Evolutionary conservation across 768 basidiomycete genomes (phyloP).

Genomic region (Mycena albidolilacea): DNA sequence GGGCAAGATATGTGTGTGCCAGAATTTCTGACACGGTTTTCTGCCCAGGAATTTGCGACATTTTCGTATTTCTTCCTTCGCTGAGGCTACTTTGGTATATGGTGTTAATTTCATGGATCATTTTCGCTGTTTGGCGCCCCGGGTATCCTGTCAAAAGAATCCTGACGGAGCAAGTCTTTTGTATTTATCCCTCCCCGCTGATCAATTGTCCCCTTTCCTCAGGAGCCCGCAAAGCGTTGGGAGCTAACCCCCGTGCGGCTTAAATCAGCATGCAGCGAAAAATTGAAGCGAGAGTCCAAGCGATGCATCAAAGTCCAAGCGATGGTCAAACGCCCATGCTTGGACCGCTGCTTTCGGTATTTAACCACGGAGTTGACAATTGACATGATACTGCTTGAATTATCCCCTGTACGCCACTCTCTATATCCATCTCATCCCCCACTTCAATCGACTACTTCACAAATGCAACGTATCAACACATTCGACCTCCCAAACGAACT

Average conservation of each 20-base stretch:
- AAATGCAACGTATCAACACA: neutral
- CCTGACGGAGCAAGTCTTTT: no score
- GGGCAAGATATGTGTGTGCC: neutral
- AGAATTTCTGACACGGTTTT: neutral
- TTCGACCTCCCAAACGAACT: constrained; percentile 32
- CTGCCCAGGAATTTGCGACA: neutral
- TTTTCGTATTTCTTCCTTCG: neutral
- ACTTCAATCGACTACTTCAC: neutral
- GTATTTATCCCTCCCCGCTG: no score
- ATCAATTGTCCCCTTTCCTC: no score
- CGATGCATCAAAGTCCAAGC: neutral
- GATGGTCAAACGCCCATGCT: neutral
- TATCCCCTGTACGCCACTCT: neutral
- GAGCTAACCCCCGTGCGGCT: no score
- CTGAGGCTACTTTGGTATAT: no score
- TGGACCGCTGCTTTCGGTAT: neutral
- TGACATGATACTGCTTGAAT: neutral
- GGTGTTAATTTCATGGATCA: no score
- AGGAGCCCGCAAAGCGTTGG: no score
- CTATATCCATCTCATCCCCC: neutral
- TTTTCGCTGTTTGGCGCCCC: no score
- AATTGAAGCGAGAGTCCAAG: neutral
- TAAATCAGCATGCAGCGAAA: neutral
- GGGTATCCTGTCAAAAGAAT: no score
- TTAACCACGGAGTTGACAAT: neutral